Conservation (phyloP, 345 rosid species). For the Brassica incana region DNA sequence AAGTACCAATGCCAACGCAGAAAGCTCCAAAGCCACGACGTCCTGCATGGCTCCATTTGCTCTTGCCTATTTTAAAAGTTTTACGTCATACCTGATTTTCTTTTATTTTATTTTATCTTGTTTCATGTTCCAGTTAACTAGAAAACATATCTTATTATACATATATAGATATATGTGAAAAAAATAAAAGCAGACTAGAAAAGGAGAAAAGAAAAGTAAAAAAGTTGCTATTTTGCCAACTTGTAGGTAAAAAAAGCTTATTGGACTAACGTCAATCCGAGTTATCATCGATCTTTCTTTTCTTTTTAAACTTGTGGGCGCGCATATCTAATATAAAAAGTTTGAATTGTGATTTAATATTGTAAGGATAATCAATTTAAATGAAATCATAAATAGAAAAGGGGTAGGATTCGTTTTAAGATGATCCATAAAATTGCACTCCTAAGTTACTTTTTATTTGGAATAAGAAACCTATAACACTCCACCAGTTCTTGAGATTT, state of each 20-base stretch:
- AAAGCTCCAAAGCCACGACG: conserved; percentile 39
- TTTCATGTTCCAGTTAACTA: conserved; percentile 18
- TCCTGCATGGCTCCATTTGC: conserved; percentile 31
- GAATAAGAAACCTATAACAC: not conserved
- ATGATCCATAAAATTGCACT: not conserved
- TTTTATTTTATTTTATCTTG: not conserved
- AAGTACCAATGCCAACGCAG: conserved; percentile 36
- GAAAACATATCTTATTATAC: conserved; percentile 27
- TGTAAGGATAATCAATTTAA: not conserved
- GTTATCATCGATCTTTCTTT: not conserved
- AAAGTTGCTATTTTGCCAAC: conserved; percentile 21
- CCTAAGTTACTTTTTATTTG: not conserved
- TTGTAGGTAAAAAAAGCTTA: conserved; percentile 27
- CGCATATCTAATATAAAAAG: not conserved
- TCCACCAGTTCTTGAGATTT: not conserved
- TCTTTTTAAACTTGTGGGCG: not conserved
- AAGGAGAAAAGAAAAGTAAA: conserved; percentile 1
- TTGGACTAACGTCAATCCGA: not conserved
- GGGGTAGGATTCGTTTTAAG: not conserved
- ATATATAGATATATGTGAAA: not conserved
- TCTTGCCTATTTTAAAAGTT: conserved; percentile 2
- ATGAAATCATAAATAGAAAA: not conserved
- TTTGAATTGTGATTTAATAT: not conserved
- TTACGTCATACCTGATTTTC: conserved; percentile 24
- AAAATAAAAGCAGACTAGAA: not conserved